Percentiles rank a stretch among this genome's conserved stretches.
These are phyloP conservation scores for Apiospora sp. DNA, from an alignment of 2,329 filamentous ascomycete species.

Conservation along the genomic window DNA sequence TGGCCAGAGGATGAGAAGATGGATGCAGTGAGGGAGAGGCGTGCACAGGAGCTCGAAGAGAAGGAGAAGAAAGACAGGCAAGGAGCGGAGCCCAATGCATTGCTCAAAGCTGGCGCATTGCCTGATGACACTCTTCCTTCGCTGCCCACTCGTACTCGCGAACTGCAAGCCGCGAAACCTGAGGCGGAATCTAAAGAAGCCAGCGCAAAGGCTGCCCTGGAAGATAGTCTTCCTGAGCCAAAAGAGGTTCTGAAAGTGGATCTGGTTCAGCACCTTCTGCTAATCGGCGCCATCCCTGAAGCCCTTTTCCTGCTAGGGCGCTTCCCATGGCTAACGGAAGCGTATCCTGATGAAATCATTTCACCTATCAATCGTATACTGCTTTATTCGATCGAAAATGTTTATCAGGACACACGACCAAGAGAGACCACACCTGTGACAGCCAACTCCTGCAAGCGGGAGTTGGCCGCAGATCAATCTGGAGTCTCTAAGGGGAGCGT, in stretches of 20 bases:
- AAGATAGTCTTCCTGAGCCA: constrained; percentile 71
- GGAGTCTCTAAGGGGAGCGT: constrained; percentile 74
- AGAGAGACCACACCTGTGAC: constrained; percentile 43
- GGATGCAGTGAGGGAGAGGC: constrained; percentile 74
- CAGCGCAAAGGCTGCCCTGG: constrained; percentile 52
- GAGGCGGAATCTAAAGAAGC: constrained; percentile 60
- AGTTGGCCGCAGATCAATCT: constrained; percentile 66
- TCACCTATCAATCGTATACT: constrained; percentile 83
- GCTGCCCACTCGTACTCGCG: constrained; percentile 56
- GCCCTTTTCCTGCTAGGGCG: constrained; percentile 90
- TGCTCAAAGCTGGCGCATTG: constrained; percentile 86
- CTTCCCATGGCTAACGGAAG: constrained; percentile 91
- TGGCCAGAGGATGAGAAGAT: constrained; percentile 87
- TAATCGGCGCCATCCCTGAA: constrained; percentile 92
- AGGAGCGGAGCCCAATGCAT: constrained; percentile 79
- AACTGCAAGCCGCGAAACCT: constrained; percentile 56
- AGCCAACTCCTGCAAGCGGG: constrained; percentile 43
- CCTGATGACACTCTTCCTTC: constrained; percentile 77
- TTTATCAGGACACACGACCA: constrained; percentile 59
- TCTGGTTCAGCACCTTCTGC: constrained; percentile 83
- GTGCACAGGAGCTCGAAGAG: constrained; percentile 79
- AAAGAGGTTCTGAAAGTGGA: constrained; percentile 83
- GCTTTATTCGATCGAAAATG: constrained; percentile 80
- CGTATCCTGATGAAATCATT: constrained; percentile 81
- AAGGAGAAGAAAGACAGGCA: constrained; percentile 75